Evolutionary conservation across 768 basidiomycete species (phyloP).

Genomic region (Calocybe indica): DNA sequence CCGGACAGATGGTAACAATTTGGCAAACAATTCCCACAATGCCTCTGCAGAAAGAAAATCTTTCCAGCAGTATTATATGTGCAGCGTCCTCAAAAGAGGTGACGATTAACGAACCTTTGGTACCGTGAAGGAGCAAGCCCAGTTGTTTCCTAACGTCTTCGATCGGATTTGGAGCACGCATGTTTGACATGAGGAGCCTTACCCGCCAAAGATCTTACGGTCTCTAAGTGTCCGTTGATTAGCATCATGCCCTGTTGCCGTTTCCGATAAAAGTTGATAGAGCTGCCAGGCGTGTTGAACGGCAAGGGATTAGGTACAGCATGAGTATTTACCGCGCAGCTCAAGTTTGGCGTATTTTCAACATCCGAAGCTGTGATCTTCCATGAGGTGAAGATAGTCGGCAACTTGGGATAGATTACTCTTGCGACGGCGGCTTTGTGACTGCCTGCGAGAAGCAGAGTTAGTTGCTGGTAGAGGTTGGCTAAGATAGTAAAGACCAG

Average conservation of each 20-base stretch:
- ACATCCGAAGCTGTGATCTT: no score
- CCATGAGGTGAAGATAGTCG: no score
- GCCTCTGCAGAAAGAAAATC: constrained; percentile 55
- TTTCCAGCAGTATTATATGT: constrained; percentile 2
- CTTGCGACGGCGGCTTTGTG: constrained; percentile 20
- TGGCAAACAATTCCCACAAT: constrained; percentile 50
- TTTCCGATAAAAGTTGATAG: constrained; percentile 47
- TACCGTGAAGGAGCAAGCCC: constrained; percentile 41
- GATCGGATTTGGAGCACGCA: background rate
- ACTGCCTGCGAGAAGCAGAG: constrained; percentile 26
- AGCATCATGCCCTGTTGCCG: constrained; percentile 28
- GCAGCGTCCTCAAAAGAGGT: background rate
- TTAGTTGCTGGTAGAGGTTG: constrained; percentile 13
- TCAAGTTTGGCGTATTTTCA: no score
- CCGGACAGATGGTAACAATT: constrained; percentile 42
- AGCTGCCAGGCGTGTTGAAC: constrained; percentile 27
- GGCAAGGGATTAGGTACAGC: no score
- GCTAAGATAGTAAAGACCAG: constrained; percentile 13
- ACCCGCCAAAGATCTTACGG: constrained; percentile 44
- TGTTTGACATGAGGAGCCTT: constrained; percentile 3
- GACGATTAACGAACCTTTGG: constrained; percentile 31
- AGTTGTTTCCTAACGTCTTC: constrained; percentile 31
- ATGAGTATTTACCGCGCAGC: no score
- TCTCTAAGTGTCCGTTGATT: constrained; percentile 44
- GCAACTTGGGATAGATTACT: constrained; percentile 11